Evolutionary conservation across 2,329 filamentous ascomycete species (phyloP), one percentile per base, ranked within the genome.

Genomic region (Alternaria sp.): DNA sequence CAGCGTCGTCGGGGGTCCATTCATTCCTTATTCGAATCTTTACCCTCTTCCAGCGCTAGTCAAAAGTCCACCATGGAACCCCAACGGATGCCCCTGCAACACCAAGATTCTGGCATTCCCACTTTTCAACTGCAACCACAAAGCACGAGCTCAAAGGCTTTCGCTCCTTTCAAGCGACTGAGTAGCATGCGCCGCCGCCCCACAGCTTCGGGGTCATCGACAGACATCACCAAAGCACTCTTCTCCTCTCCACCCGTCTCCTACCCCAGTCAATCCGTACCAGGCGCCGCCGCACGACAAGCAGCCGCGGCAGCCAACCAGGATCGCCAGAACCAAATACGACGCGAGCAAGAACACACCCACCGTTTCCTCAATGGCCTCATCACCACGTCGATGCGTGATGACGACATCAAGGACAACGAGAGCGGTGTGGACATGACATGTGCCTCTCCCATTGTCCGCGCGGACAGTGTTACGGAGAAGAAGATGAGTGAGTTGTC

Each of bases 381-480:
- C 52, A 60, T 62, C 41, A 46, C 55, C 42, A 54, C 51, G 10
- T 37, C 59, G 11, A 36, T 39, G 26, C 56, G 64, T 14, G 56
- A 62, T 49, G 71, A 72, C 21, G 74, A 75, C 31, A 68, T 73
- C 61, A 76, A 76, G 58, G 75, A 77, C 57, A 75, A 69, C 54
- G 75, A 77, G 58, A 76, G 73, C 52, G 75, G 75, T 45, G 71
- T 77, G 21, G 75, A 75, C 57, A 77, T 77, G 75, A 73, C 64
- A 14, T 76, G 72, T 62, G 71, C 72, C 10, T 72, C 69, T 34
- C 72, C 72, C 5, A 72, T 76, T 52, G 65, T 68, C 23, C 61
- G 72, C 37, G 67, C 66, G n/a, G 73, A 76, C 48, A 72, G 68
- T 53, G 72, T 69, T 14, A 59, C 63, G 13, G 75, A 77, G 46